A percentile compares a stretch with the other conserved stretches of the same genome.
phyloP scores from a whole-genome alignment of 345 rosid genomes.

The Euphorbia lathyris region DNA sequence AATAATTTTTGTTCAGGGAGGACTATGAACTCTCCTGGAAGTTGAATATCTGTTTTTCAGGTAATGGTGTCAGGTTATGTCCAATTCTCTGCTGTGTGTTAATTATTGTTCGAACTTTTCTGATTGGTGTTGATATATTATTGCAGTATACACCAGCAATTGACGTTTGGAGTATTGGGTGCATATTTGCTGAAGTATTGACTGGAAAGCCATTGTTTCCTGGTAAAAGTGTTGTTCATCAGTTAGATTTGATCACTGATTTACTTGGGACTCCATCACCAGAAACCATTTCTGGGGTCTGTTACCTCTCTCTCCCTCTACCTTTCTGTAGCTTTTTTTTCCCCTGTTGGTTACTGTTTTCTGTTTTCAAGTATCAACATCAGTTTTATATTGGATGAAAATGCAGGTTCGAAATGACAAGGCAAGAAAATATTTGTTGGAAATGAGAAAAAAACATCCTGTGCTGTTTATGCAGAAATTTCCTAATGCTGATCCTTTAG shows the following conservation, averaged over 20 bases:
- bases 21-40: constrained; percentile 98
- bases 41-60: constrained; percentile 91
- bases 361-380: not conserved
- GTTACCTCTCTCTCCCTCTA: constrained; percentile 17
- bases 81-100: constrained; percentile 29
- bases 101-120: constrained; percentile 19
- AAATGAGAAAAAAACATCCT: constrained; percentile 75
- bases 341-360: not conserved
- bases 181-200: constrained; percentile 97
- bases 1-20: constrained; percentile 99
- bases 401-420: constrained; percentile 92
- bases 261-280: constrained; percentile 89
- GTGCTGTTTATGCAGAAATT: constrained; percentile 77
- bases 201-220: constrained; percentile 97
- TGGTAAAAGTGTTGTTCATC: constrained; percentile 96
- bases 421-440: constrained; percentile 77
- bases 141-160: constrained; percentile 99
- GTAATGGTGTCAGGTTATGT: constrained; percentile 72
- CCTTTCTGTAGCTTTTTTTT: not conserved
- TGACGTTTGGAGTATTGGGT: constrained; percentile 95
- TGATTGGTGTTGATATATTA: constrained; percentile 22
- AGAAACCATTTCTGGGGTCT: constrained; percentile 86
- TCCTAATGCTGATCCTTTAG: constrained; percentile 80
- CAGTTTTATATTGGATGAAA: not conserved
- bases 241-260: constrained; percentile 91